phyloP scores from a whole-genome alignment of 768 basidiomycete genomes.

The Boletus rubroflammeus region DNA sequence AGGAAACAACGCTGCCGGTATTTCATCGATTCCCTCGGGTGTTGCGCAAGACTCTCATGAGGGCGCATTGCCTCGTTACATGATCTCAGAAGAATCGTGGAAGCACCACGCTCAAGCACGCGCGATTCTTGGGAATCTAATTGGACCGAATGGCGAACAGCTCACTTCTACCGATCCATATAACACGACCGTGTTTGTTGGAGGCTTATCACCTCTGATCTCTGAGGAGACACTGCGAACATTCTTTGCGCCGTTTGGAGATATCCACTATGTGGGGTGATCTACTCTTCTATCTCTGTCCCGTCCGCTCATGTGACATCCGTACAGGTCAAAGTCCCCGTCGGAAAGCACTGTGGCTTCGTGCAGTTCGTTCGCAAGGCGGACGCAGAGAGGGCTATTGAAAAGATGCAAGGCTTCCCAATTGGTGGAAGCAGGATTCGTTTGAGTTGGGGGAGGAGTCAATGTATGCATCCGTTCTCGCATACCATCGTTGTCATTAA shows the following conservation, averaged over 20 bases:
- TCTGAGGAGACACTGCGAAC: conserved; percentile 88
- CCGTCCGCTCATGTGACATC: conserved; percentile 1
- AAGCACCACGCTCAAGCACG: conserved; percentile 82
- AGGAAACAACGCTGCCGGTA: conserved; percentile 23
- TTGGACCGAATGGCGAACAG: conserved; percentile 84
- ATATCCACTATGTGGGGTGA: conserved; percentile 79
- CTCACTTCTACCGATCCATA: conserved; percentile 90
- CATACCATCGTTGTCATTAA: conserved; percentile 1
- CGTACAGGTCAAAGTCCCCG: conserved; percentile 87
- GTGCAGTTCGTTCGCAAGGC: conserved; percentile 91
- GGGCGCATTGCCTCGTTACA: conserved; percentile 47
- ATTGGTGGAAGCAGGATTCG: conserved; percentile 90
- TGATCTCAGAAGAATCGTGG: conserved; percentile 73
- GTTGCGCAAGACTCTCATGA: conserved; percentile 46
- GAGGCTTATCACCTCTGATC: conserved; percentile 83
- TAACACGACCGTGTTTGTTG: conserved; percentile 94
- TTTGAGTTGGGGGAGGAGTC: conserved; percentile 90
- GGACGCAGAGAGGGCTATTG: conserved; percentile 89
- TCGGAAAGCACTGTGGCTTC: conserved; percentile 93
- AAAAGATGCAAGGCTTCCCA: conserved; percentile 96
- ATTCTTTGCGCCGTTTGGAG: conserved; percentile 90
- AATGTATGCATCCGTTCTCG: conserved; percentile 48
- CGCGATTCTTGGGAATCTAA: conserved; percentile 76
- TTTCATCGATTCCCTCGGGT: conserved; percentile 29
- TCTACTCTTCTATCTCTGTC: background rate